phyloP scores from a whole-genome alignment of 176 grass and related monocot genomes.

The Carex myosuroides region DNA sequence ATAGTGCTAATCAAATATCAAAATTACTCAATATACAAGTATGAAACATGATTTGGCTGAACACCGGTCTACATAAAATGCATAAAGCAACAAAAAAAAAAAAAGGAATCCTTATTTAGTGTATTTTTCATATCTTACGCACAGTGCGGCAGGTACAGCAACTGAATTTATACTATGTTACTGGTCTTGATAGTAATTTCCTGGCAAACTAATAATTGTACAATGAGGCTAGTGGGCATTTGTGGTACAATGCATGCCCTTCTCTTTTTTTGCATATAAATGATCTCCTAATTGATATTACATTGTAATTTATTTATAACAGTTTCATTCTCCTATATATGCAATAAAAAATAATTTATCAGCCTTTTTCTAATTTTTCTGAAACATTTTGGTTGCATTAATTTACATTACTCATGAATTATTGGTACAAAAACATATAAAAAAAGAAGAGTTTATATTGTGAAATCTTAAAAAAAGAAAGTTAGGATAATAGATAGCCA shows the following conservation, averaged over 20 bases:
- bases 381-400: background rate
- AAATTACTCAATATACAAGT: background rate
- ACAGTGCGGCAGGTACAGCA: background rate
- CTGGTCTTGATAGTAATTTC: background rate
- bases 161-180: background rate
- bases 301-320: background rate
- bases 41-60: background rate
- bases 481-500: no score
- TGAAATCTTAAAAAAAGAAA: no score
- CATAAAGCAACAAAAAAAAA: no score
- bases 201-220: background rate
- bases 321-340: background rate
- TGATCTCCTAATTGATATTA: background rate
- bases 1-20: background rate
- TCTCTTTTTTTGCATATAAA: no score
- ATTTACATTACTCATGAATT: background rate
- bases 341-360: background rate
- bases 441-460: no score
- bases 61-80: no score
- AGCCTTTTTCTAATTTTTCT: background rate
- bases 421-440: background rate
- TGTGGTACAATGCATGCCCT: background rate
- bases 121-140: background rate
- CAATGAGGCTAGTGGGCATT: background rate
- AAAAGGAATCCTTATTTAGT: background rate